These are phyloP conservation scores for Wolfiporia cocos DNA, from an alignment of 1,284 basidiomycete species.

Conservation along the genomic window DNA sequence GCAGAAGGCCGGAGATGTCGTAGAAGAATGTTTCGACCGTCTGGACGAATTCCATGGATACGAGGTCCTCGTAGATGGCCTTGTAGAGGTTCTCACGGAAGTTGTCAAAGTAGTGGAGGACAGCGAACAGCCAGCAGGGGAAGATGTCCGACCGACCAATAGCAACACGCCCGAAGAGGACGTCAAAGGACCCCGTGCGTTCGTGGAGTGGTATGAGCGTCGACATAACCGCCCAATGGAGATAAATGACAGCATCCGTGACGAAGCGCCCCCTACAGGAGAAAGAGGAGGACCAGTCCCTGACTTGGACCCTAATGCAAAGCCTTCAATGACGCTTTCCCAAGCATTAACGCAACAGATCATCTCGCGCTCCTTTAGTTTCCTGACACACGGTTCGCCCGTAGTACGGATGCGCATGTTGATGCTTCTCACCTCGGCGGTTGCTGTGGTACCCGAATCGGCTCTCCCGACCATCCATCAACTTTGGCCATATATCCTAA, in stretches of 20 bases:
- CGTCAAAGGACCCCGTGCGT: slow-evolving; percentile 33
- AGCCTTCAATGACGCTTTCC: slow-evolving; percentile 53
- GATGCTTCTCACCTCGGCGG: slow-evolving; percentile 62
- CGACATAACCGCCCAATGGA: slow-evolving; percentile 31
- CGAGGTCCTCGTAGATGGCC: slow-evolving; percentile 73
- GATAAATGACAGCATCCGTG: slow-evolving; percentile 10
- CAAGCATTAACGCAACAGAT: slow-evolving; percentile 80
- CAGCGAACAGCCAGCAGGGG: slow-evolving; percentile 29
- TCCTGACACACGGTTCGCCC: slow-evolving; percentile 83
- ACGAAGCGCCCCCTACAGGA: slow-evolving; percentile 33
- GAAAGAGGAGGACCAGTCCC: slow-evolving; percentile 38
- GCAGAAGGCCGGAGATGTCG: slow-evolving; percentile 81
- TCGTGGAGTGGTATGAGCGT: slow-evolving; percentile 61
- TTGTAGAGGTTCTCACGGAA: slow-evolving; percentile 81
- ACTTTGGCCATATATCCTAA: slow-evolving; percentile 87
- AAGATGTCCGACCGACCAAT: slow-evolving; percentile 2
- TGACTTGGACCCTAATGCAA: slow-evolving; percentile 25
- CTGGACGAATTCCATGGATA: slow-evolving; percentile 93
- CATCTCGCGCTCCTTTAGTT: slow-evolving; percentile 79
- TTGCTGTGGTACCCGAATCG: slow-evolving; percentile 70
- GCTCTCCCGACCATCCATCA: slow-evolving; percentile 78
- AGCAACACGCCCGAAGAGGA: slow-evolving; percentile 13
- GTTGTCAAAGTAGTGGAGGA: slow-evolving; percentile 68
- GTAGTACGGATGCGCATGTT: slow-evolving; percentile 80
- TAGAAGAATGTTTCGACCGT: slow-evolving; percentile 93